A percentile compares a stretch with the other conserved stretches of the same genome.
phyloP scores from a whole-genome alignment of 352 stramenopile species.

The Phytophthora sojae region DNA sequence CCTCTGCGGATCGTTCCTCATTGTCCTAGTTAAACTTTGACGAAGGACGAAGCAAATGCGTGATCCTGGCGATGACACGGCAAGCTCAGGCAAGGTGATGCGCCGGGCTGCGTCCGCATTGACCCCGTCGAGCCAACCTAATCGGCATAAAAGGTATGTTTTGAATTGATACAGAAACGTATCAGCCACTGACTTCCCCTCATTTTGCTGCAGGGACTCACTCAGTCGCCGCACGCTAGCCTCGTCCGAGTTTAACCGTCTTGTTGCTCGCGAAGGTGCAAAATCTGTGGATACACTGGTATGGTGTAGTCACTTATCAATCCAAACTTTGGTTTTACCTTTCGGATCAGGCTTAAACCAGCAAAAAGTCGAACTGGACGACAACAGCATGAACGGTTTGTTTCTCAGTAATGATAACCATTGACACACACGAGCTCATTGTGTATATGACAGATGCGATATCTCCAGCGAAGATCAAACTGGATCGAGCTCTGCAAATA shows the following conservation, averaged over 20 bases:
- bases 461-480: conserved; percentile 45
- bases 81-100: not conserved
- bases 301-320: too few relatives aligned
- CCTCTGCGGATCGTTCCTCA: not conserved
- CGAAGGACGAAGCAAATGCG: not conserved
- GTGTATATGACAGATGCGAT: not conserved
- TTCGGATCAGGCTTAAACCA: not conserved
- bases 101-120: not conserved
- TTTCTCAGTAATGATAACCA: not conserved
- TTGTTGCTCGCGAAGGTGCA: not conserved
- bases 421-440: not conserved
- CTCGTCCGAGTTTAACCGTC: not conserved
- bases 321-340: not conserved
- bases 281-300: not conserved
- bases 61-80: not conserved
- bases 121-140: not conserved
- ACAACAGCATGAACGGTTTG: not conserved
- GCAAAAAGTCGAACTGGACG: not conserved
- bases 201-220: not conserved
- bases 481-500: conserved; percentile 62
- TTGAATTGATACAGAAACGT: not conserved
- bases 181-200: not conserved
- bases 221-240: not conserved
- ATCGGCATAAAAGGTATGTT: not conserved
- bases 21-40: not conserved